Evolutionary conservation across 129 eudicot genomes (phyloP).

Genomic region (Pulicaria dysenterica): DNA sequence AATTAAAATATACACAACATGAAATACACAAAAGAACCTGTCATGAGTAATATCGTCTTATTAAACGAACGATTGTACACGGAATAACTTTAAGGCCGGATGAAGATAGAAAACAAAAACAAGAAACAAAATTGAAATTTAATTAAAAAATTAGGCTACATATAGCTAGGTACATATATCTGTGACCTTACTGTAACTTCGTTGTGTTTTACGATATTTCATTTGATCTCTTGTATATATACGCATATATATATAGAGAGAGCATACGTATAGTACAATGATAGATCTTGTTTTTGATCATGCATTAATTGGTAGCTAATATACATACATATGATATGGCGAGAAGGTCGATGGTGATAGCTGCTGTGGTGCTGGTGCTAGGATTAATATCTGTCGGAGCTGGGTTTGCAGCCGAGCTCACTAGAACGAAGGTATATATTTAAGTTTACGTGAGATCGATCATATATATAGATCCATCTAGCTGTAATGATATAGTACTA

Average conservation of each 20-base stretch:
- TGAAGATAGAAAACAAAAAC: not conserved
- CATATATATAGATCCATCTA: too few relatives aligned
- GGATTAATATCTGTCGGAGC: slow-evolving; percentile 29
- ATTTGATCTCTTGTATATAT: not conserved
- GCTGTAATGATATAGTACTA: too few relatives aligned
- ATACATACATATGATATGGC: not conserved
- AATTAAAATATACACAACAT: too few relatives aligned
- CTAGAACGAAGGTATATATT: slow-evolving; percentile 19
- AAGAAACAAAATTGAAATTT: not conserved
- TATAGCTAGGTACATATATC: not conserved
- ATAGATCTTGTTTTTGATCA: not conserved
- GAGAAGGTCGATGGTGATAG: slow-evolving; percentile 20
- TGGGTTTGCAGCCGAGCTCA: slow-evolving; percentile 35
- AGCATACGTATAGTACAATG: not conserved
- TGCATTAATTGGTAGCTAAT: not conserved
- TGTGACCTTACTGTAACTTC: not conserved
- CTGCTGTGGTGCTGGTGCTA: slow-evolving; percentile 19
- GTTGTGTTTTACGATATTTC: slow-evolving; percentile 34
- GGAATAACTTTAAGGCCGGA: too few relatives aligned
- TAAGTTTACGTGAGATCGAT: not conserved
- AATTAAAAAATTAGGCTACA: not conserved
- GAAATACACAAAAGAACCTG: too few relatives aligned
- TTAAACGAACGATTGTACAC: too few relatives aligned
- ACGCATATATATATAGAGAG: too few relatives aligned
- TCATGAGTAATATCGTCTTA: too few relatives aligned